These are phyloP conservation scores for Kuraishia capsulata DNA, from an alignment of 805 yeast genomes.

Conservation along the genomic window DNA sequence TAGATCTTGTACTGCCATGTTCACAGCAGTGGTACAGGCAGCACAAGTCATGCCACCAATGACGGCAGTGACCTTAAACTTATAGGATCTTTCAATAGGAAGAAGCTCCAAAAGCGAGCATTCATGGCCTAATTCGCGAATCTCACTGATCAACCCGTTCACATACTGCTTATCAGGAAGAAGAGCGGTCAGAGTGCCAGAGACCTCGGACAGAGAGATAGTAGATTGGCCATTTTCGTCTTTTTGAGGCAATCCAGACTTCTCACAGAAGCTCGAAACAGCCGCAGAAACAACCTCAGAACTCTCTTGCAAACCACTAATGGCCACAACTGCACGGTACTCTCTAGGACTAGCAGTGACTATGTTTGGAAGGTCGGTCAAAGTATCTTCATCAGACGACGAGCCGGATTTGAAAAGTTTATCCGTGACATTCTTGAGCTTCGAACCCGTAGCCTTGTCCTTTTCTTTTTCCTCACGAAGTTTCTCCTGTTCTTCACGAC, in stretches of 20 bases:
- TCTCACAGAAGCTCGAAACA: slow-evolving; percentile 17
- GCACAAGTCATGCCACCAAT: slow-evolving; percentile 74
- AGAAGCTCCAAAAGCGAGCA: slow-evolving; percentile 48
- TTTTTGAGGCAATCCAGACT: slow-evolving; percentile 10
- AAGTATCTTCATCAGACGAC: slow-evolving; percentile 9
- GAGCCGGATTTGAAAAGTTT: slow-evolving; percentile 2
- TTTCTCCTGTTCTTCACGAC: slow-evolving; percentile 20
- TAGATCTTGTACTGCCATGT: slow-evolving; percentile 32
- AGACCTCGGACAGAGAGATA: slow-evolving; percentile 35
- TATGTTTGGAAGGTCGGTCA: slow-evolving; percentile 16
- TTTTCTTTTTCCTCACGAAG: slow-evolving; percentile 9
- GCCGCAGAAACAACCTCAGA: slow-evolving; percentile 38
- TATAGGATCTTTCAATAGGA: slow-evolving; percentile 42
- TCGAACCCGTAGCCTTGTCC: slow-evolving; percentile 2
- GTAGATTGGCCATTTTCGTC: slow-evolving; percentile 7
- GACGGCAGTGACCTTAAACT: slow-evolving; percentile 45
- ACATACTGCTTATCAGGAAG: slow-evolving; percentile 44
- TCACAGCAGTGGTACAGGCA: slow-evolving; percentile 51
- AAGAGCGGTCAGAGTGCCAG: slow-evolving; percentile 43
- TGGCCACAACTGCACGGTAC: slow-evolving; percentile 42
- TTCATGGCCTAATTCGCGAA: slow-evolving; percentile 38
- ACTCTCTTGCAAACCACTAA: slow-evolving; percentile 64
- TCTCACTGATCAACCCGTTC: slow-evolving; percentile 34
- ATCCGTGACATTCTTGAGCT: not conserved
- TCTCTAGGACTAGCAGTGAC: slow-evolving; percentile 12